phyloP scores from a whole-genome alignment of 257 asterid species.

The Henckelia pumila region DNA sequence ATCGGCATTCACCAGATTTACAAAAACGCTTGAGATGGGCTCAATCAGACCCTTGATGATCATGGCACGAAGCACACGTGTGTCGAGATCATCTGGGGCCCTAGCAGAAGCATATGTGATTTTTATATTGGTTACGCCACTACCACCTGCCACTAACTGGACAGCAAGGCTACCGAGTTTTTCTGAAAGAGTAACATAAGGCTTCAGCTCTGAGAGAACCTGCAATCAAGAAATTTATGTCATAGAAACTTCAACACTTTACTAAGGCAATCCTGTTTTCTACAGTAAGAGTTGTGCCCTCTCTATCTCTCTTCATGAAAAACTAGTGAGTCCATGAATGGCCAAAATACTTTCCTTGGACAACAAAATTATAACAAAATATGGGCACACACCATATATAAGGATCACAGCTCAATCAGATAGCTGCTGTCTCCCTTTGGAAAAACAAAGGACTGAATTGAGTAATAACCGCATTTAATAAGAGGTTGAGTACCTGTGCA shows the following conservation, averaged over 20 bases:
- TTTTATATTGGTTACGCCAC: conserved; percentile 70
- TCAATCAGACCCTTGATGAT: conserved; percentile 90
- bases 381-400: neutral
- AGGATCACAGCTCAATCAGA: neutral
- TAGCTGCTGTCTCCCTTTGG: neutral
- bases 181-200: conserved; percentile 79
- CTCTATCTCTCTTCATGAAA: neutral
- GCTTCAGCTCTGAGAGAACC: conserved; percentile 87
- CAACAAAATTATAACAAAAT: neutral
- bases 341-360: neutral
- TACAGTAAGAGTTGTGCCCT: neutral
- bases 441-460: neutral
- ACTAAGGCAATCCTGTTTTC: neutral
- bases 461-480: neutral
- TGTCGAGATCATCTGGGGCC: conserved; percentile 91
- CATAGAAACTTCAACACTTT: neutral
- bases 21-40: conserved; percentile 74
- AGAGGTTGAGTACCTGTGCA: conserved; percentile 55
- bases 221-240: conserved; percentile 29
- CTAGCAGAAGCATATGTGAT: conserved; percentile 78
- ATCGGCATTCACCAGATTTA: conserved; percentile 86
- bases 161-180: conserved; percentile 96
- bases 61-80: conserved; percentile 90
- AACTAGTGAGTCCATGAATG: conserved; percentile 2
- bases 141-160: conserved; percentile 86